Evolutionary conservation across 495 filamentous ascomycete genomes (phyloP).

Genomic region (Pseudotulostoma volvatum): DNA sequence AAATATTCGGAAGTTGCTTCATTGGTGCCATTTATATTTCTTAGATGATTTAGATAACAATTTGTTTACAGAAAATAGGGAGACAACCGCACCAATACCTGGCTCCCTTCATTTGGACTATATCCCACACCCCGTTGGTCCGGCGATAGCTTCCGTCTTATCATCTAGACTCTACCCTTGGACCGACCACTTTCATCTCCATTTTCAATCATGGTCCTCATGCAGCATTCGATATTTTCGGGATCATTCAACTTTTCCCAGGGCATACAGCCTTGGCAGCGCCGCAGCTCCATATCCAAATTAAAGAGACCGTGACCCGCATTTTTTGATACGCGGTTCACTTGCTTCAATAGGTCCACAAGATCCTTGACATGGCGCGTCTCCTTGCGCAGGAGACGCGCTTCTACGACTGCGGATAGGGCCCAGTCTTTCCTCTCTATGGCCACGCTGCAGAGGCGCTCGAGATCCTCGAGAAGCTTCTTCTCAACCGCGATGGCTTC

Average conservation of each 20-base stretch:
- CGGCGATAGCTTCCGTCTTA: too few relatives aligned
- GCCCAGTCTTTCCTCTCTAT: background rate
- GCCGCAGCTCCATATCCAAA: constrained; percentile 6
- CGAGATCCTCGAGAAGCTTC: constrained; percentile 6
- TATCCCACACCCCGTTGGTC: too few relatives aligned
- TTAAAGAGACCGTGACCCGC: constrained; percentile 4
- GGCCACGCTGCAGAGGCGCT: constrained; percentile 4
- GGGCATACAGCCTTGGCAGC: constrained; percentile 1
- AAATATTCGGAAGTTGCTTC: too few relatives aligned
- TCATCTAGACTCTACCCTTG: too few relatives aligned
- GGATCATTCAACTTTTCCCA: constrained; percentile 6
- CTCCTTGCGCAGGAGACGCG: constrained; percentile 7
- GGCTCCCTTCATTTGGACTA: too few relatives aligned
- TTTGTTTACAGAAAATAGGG: too few relatives aligned
- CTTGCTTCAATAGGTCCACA: constrained; percentile 6
- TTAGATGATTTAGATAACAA: too few relatives aligned
- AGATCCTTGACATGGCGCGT: constrained; percentile 5
- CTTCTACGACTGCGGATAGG: constrained; percentile 1
- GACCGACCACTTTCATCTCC: too few relatives aligned
- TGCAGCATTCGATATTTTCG: too few relatives aligned
- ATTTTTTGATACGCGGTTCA: constrained; percentile 6
- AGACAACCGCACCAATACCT: too few relatives aligned
- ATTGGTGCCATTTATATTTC: too few relatives aligned
- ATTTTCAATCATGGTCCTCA: too few relatives aligned
- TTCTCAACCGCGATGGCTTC: constrained; percentile 3